Evolutionary conservation across 2,329 filamentous ascomycete genomes (phyloP).

Genomic region (Pseudogymnoascus sp.): DNA sequence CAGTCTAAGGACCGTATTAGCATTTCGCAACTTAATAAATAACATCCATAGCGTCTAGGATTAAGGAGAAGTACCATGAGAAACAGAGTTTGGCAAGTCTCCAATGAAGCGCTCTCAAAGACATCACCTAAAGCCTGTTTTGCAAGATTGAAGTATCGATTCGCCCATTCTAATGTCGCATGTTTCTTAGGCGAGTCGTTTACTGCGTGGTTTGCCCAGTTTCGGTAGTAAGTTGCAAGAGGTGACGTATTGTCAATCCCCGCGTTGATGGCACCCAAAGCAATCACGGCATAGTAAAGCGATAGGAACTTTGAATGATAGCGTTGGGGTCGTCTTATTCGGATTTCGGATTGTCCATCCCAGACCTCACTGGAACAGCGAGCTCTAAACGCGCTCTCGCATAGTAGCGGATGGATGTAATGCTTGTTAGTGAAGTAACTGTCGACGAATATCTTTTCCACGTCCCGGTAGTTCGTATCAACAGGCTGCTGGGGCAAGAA

Average conservation of each 20-base stretch:
- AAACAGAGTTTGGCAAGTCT: conserved; percentile 24
- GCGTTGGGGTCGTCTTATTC: not conserved
- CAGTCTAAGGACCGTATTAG: conserved; percentile 12
- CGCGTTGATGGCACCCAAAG: conserved; percentile 25
- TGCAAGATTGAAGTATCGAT: conserved; percentile 23
- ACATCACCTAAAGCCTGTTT: conserved; percentile 24
- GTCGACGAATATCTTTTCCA: conserved; percentile 25
- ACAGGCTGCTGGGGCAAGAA: not conserved
- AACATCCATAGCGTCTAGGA: too few species aligned
- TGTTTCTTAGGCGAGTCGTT: not conserved
- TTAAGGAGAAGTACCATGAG: conserved; percentile 16
- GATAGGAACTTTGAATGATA: conserved; percentile 20
- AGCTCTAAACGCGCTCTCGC: conserved; percentile 19
- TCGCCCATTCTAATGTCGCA: conserved; percentile 17
- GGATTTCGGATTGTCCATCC: not conserved
- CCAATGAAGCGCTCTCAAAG: conserved; percentile 25
- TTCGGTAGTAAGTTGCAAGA: not conserved
- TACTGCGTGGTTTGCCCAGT: not conserved
- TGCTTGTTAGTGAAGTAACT: conserved; percentile 25
- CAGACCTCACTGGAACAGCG: conserved; percentile 22
- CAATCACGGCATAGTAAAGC: conserved; percentile 26
- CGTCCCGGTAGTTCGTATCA: conserved; percentile 16
- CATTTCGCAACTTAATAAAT: too few species aligned
- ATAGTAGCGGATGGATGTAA: conserved; percentile 23
- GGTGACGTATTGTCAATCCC: conserved; percentile 11